Conservation (phyloP, 768 basidiomycete genomes). For the Macrolepiota dolichaula region DNA sequence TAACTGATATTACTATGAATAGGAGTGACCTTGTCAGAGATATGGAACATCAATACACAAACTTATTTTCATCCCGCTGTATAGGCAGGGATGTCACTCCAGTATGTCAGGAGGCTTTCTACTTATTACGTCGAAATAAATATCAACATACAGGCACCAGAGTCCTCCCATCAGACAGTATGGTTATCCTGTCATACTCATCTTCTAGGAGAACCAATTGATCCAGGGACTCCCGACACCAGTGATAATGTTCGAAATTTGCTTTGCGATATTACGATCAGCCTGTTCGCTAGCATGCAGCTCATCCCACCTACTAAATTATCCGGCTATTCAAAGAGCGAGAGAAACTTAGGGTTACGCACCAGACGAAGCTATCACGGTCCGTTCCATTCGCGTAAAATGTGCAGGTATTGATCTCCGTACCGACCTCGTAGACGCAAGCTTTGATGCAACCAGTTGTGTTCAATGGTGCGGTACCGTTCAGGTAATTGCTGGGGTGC, state of each 20-base stretch:
- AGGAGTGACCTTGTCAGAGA: too few relatives aligned
- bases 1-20: too few relatives aligned
- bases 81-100: too few relatives aligned
- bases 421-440: conserved; percentile 39
- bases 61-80: too few relatives aligned
- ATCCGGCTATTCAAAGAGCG: too few relatives aligned
- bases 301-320: conserved; percentile 43
- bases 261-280: conserved; percentile 48
- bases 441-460: conserved; percentile 48
- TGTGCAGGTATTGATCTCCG: conserved; percentile 17
- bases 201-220: conserved; percentile 37
- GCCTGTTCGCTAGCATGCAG: conserved; percentile 61
- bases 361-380: conserved; percentile 62
- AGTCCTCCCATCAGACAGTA: not conserved
- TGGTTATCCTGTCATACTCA: not conserved
- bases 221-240: conserved; percentile 42
- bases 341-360: conserved; percentile 15
- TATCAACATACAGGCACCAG: not conserved
- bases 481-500: conserved; percentile 50
- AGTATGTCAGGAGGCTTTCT: too few relatives aligned
- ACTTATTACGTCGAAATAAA: too few relatives aligned
- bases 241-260: conserved; percentile 44
- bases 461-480: conserved; percentile 61
- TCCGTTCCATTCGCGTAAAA: conserved; percentile 33
- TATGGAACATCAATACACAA: too few relatives aligned